Evolutionary conservation across 2,329 filamentous ascomycete species (phyloP).

Genomic region (Colletotrichum costaricense): DNA sequence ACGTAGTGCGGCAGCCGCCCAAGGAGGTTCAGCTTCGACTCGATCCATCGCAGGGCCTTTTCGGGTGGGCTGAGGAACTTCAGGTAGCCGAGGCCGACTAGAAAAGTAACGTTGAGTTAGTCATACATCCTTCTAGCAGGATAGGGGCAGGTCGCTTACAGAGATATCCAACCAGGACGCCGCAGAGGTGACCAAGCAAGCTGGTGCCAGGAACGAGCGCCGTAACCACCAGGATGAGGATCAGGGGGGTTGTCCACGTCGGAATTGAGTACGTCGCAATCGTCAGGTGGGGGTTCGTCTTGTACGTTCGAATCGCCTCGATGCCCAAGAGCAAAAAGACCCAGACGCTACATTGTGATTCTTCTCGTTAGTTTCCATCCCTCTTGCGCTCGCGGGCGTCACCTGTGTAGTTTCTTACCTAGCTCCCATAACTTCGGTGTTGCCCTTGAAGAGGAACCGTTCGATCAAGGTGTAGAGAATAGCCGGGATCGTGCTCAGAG

Average conservation of each 20-base stretch:
- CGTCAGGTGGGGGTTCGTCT: constrained; percentile 81
- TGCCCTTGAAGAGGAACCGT: constrained; percentile 74
- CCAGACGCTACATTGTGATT: constrained; percentile 75
- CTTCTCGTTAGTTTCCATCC: constrained; percentile 2
- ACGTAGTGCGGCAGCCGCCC: constrained; percentile 90
- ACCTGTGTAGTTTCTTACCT: constrained; percentile 65
- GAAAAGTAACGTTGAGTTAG: constrained; percentile 39
- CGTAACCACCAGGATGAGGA: constrained; percentile 78
- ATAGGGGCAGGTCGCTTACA: constrained; percentile 66
- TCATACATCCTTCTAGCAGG: neutral
- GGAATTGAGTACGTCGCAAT: constrained; percentile 77
- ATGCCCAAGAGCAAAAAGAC: constrained; percentile 88
- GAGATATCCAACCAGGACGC: constrained; percentile 85
- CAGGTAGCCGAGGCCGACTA: constrained; percentile 88
- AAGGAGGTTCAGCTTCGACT: constrained; percentile 87
- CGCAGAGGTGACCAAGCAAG: constrained; percentile 87
- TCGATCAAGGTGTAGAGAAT: constrained; percentile 85
- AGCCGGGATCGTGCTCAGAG: constrained; percentile 84
- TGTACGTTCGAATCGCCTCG: constrained; percentile 88
- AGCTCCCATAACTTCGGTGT: constrained; percentile 82
- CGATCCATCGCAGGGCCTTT: constrained; percentile 86
- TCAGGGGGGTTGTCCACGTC: constrained; percentile 91
- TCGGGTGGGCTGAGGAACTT: constrained; percentile 92
- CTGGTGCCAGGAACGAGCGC: constrained; percentile 85
- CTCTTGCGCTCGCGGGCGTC: neutral